Percentiles rank a stretch among this genome's conserved stretches.
These are phyloP conservation scores for Silene noctiflora DNA, from an alignment of 179 eudicot species.

Conservation along the genomic window DNA sequence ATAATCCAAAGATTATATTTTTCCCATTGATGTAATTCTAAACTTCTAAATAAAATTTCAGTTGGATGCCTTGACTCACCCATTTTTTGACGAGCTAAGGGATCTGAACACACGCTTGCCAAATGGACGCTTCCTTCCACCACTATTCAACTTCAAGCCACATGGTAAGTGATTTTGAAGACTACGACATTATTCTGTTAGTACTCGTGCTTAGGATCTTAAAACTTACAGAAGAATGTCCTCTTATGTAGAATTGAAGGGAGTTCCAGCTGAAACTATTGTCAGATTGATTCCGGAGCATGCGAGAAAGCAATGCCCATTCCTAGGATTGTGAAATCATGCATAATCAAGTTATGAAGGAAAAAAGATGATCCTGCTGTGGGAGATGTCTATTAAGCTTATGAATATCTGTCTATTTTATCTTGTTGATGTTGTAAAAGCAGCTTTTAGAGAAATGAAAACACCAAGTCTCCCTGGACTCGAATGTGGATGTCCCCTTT, in stretches of 20 bases:
- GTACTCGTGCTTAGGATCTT: not conserved
- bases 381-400: slow-evolving; percentile 20
- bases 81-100: slow-evolving; percentile 56
- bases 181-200: not conserved
- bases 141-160: slow-evolving; percentile 52
- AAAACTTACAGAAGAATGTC: not conserved
- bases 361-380: not conserved
- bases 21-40: not conserved
- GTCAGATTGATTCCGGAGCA: slow-evolving; percentile 52
- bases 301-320: slow-evolving; percentile 45
- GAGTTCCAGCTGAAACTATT: slow-evolving; percentile 39
- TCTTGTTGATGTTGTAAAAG: slow-evolving; percentile 24
- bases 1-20: not conserved
- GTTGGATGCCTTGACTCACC: slow-evolving; percentile 53
- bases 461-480: slow-evolving; percentile 10
- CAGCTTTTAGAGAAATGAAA: slow-evolving; percentile 31
- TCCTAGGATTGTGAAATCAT: slow-evolving; percentile 27
- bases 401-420: slow-evolving; percentile 19
- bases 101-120: slow-evolving; percentile 50
- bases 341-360: slow-evolving; percentile 18
- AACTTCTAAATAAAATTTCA: slow-evolving; percentile 20
- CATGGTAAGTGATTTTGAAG: slow-evolving; percentile 35
- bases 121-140: slow-evolving; percentile 52
- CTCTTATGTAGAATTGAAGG: slow-evolving; percentile 42
- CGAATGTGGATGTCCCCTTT: slow-evolving; percentile 15